Conservation (phyloP, 2,329 filamentous ascomycete species). For the Fusarium buxicola region DNA sequence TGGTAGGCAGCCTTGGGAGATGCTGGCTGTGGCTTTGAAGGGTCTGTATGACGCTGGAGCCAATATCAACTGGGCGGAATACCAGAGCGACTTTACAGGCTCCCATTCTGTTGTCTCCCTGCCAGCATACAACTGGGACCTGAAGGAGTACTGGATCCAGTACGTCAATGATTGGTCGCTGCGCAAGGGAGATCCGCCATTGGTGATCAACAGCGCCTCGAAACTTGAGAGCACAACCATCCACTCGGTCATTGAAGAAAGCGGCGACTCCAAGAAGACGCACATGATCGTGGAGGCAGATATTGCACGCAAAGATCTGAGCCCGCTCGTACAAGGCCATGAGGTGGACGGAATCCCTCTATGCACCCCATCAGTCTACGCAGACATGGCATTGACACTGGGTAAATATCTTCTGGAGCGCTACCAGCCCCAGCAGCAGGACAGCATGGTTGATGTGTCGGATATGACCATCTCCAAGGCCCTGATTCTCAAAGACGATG, state of each 20-base stretch:
- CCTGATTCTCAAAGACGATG: conserved; percentile 22
- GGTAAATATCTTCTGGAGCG: conserved; percentile 28
- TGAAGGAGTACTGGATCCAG: conserved; percentile 77
- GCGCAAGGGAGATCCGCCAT: conserved; percentile 64
- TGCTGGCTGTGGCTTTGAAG: conserved; percentile 20
- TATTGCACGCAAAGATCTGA: conserved; percentile 35
- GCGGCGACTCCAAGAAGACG: conserved; percentile 23
- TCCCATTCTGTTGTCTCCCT: conserved; percentile 63
- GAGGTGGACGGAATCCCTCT: conserved; percentile 38
- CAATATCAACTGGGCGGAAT: conserved; percentile 42
- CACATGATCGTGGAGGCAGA: conserved; percentile 35
- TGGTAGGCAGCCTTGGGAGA: conserved; percentile 17
- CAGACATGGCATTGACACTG: conserved; percentile 33
- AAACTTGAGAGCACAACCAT: conserved; percentile 37
- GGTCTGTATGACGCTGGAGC: conserved; percentile 25
- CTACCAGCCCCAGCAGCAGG: conserved; percentile 23
- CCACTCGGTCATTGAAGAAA: conserved; percentile 32
- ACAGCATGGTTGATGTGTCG: conserved; percentile 31
- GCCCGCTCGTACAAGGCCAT: conserved; percentile 31
- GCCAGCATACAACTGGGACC: conserved; percentile 78
- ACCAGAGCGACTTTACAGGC: conserved; percentile 42
- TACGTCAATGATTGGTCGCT: conserved; percentile 78
- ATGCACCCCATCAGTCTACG: conserved; percentile 35
- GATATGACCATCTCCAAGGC: conserved; percentile 40
- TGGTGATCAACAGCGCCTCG: conserved; percentile 17